These are phyloP conservation scores for Phoma herbarum DNA, from an alignment of 2,329 filamentous ascomycete genomes.

Conservation along the genomic window DNA sequence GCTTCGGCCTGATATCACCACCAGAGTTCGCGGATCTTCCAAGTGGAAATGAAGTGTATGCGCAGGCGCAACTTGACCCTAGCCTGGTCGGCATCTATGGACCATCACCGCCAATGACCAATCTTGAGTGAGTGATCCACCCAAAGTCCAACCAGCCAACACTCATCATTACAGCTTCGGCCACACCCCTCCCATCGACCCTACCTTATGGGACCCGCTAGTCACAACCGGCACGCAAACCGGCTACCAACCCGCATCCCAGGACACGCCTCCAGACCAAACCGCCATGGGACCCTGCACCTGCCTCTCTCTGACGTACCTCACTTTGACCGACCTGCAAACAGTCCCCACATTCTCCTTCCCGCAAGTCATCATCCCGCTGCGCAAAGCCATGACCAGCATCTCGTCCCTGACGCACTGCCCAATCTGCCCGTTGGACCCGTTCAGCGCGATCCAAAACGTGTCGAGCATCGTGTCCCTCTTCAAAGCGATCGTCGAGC, in stretches of 20 bases:
- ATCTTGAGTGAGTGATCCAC: constrained; percentile 25
- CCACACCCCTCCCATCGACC: constrained; percentile 31
- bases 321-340: constrained; percentile 55
- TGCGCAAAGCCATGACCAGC: constrained; percentile 55
- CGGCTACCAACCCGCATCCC: not conserved
- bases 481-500: constrained; percentile 53
- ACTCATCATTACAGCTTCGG: not conserved
- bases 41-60: constrained; percentile 10
- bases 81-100: constrained; percentile 13
- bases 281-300: constrained; percentile 45
- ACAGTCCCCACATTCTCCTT: constrained; percentile 52
- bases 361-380: constrained; percentile 52
- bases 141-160: not conserved
- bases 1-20: constrained; percentile 28
- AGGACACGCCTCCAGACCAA: constrained; percentile 7
- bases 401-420: constrained; percentile 54
- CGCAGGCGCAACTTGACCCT: constrained; percentile 19
- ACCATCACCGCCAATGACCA: constrained; percentile 10
- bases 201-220: constrained; percentile 38
- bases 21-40: constrained; percentile 20
- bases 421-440: constrained; percentile 53
- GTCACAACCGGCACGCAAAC: not conserved
- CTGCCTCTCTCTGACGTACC: constrained; percentile 58
- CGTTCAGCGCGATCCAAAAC: constrained; percentile 57
- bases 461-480: constrained; percentile 54